A percentile compares a stretch with the other conserved stretches of the same genome.
Evolutionary conservation across 352 stramenopile genomes (phyloP).

Genomic region (Phytophthora fragariaefolia): DNA sequence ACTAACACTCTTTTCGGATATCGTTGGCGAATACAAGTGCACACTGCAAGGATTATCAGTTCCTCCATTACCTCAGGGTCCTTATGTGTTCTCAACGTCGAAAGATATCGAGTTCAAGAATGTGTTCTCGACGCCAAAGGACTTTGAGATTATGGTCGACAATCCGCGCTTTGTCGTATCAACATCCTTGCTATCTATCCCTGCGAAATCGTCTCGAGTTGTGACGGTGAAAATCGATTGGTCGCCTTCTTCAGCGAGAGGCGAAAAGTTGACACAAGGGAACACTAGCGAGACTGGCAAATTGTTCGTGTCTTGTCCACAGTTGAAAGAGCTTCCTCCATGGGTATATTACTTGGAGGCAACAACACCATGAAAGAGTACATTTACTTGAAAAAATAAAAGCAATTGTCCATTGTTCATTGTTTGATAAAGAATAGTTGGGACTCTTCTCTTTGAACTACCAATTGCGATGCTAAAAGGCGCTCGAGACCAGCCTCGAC

Average conservation of each 20-base stretch:
- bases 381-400: not conserved
- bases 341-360: constrained; percentile 91
- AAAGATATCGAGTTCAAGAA: constrained; percentile 92
- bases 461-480: constrained; percentile 34
- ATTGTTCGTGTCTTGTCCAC: constrained; percentile 80
- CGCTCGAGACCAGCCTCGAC: constrained; percentile 49
- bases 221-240: constrained; percentile 73
- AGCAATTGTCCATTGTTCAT: not conserved
- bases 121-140: constrained; percentile 75
- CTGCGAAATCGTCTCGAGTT: constrained; percentile 66
- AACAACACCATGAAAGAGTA: constrained; percentile 1
- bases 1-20: constrained; percentile 66
- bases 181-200: constrained; percentile 62
- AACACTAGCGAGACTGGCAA: constrained; percentile 58
- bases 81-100: constrained; percentile 68
- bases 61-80: constrained; percentile 83
- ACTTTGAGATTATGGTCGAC: constrained; percentile 87
- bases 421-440: constrained; percentile 47
- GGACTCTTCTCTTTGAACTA: constrained; percentile 44
- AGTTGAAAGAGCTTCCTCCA: constrained; percentile 70
- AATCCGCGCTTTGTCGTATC: constrained; percentile 74
- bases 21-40: constrained; percentile 86
- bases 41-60: constrained; percentile 79
- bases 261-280: constrained; percentile 19
- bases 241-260: constrained; percentile 3